Evolutionary conservation across 2,329 filamentous ascomycete genomes (phyloP), one percentile per base, ranked within the genome.

Genomic region (Neurospora crassa): DNA sequence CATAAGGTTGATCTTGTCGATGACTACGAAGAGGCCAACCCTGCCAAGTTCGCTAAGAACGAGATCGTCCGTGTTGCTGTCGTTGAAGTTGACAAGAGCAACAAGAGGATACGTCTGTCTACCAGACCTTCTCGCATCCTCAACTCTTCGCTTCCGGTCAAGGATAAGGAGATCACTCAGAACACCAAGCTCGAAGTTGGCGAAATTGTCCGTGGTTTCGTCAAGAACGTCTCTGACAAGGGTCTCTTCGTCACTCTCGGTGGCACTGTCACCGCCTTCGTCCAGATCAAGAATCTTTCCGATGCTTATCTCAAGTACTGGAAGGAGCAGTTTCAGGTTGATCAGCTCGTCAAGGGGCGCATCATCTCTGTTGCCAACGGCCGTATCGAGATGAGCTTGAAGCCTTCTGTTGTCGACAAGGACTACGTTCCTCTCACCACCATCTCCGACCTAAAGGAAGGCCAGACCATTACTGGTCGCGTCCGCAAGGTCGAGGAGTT

Each of bases 401-500:
- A 97, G 82, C 86, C 90, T 67, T 97, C 95, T 0, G 88, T 92
- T 5, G 86, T 97, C 10, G 91, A 96, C 72, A 89, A 92, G 74
- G 85, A 94, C 75, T 97, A 93, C 80, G 88, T 89, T 67, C 88
- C 92, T 29, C 90, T 89, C 1, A 80, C 91, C n/a, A 90, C 87
- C 0, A 91, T 95, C 73, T 85, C 86, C n/a, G 92, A 97, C 75
- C 84, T 98, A 71, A 89, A 91, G 78, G 83, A 87, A 73, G 94
- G 94, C 7, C 92, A 97, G 80, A 83, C 94, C 41, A 87, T 99
- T 42, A 97, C 92, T 14, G 96, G 94, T 68, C 97, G 93, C 78
- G 89, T 99, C 71, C 91, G 94, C 76, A 97, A 96, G 81, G 94
- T 98, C 2, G 93, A 97, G 78, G 92, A 97, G 41, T 99, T 94